Evolutionary conservation across 2,329 filamentous ascomycete genomes (phyloP).

Genomic region (Aspergillus amoenus): DNA sequence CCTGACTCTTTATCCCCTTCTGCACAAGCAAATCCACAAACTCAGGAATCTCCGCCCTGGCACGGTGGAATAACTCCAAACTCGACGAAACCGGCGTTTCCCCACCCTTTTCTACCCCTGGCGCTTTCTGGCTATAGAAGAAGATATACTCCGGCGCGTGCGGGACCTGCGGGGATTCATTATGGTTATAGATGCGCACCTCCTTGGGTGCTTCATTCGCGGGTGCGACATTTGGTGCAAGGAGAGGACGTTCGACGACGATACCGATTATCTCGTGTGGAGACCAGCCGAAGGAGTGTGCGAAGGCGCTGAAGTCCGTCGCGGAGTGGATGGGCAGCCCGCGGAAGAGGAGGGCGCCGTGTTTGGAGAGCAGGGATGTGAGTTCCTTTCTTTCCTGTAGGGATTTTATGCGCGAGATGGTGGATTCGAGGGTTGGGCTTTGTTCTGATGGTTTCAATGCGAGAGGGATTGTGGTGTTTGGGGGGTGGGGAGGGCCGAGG

Average conservation of each 20-base stretch:
- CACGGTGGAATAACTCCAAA: constrained; percentile 48
- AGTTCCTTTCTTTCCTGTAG: constrained; percentile 36
- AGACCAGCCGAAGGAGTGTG: constrained; percentile 49
- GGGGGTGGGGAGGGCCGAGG: constrained; percentile 42
- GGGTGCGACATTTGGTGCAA: constrained; percentile 47
- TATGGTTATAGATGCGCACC: constrained; percentile 52
- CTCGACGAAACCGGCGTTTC: constrained; percentile 52
- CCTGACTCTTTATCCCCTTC: constrained; percentile 47
- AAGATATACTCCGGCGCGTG: constrained; percentile 55
- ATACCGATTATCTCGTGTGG: constrained; percentile 55
- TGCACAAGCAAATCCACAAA: constrained; percentile 45
- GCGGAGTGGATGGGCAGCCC: constrained; percentile 47
- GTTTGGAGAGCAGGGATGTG: constrained; percentile 44
- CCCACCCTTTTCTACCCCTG: constrained; percentile 27
- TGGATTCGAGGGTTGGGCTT: constrained; percentile 31
- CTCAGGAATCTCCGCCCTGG: constrained; percentile 48
- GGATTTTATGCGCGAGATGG: constrained; percentile 38
- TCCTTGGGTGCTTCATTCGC: constrained; percentile 52
- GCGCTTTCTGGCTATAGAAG: constrained; percentile 47
- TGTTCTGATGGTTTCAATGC: constrained; percentile 35
- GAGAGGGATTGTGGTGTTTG: constrained; percentile 40
- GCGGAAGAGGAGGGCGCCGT: constrained; percentile 51
- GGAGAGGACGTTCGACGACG: constrained; percentile 47
- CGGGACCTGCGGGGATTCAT: constrained; percentile 53
- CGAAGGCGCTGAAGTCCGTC: constrained; percentile 50